Percentiles rank a stretch among this genome's conserved stretches.
Evolutionary conservation across 352 stramenopile genomes (phyloP).

Genomic region (Globisporangium abappressorium): DNA sequence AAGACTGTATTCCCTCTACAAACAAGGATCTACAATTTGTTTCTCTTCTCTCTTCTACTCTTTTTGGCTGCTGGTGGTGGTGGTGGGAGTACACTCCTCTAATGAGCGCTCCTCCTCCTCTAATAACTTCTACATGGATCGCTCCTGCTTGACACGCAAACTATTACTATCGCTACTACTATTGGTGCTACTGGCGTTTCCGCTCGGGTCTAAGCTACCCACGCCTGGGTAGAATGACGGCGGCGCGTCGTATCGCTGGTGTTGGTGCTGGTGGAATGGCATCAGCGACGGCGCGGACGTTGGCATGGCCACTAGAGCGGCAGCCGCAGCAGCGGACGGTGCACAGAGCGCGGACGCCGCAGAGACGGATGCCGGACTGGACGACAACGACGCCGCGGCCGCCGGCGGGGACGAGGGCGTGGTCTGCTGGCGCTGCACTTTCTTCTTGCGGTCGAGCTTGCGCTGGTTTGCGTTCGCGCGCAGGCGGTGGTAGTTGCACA

Average conservation of each 20-base stretch:
- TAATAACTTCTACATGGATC: conserved; percentile 19
- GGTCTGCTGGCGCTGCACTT: conserved; percentile 48
- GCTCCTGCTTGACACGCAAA: conserved; percentile 16
- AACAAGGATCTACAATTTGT: neutral
- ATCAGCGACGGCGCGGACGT: conserved; percentile 10
- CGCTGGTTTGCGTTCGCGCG: conserved; percentile 79
- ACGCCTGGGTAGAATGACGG: conserved; percentile 2
- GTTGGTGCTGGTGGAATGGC: conserved; percentile 18
- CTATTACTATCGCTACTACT: conserved; percentile 19
- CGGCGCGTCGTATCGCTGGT: conserved; percentile 27
- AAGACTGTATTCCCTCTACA: neutral
- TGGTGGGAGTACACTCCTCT: neutral
- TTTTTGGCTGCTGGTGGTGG: neutral
- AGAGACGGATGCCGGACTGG: conserved; percentile 12
- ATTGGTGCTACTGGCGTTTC: neutral
- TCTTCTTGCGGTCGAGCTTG: conserved; percentile 85
- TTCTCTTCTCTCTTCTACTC: neutral
- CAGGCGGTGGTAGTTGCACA: conserved; percentile 82
- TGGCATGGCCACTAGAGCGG: conserved; percentile 32
- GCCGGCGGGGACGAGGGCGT: conserved; percentile 9
- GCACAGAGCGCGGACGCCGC: conserved; percentile 13
- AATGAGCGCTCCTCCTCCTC: conserved; percentile 1
- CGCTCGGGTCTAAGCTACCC: conserved; percentile 1
- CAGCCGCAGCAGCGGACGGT: conserved; percentile 37
- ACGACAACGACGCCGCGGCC: neutral